phyloP scores from a whole-genome alignment of 306 rosid species.

The Rubus idaeus region DNA sequence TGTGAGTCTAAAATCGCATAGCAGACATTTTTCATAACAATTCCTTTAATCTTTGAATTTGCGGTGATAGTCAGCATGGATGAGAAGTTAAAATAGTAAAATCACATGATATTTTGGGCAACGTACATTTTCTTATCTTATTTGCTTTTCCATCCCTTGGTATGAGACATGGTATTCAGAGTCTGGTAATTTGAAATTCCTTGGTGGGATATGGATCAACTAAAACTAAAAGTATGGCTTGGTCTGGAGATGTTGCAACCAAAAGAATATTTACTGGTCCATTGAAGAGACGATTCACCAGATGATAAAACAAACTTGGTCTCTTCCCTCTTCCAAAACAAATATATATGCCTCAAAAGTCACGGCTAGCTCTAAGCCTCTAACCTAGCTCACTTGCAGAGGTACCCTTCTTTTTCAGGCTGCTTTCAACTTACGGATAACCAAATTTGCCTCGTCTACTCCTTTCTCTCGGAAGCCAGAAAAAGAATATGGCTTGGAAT shows the following conservation, averaged over 20 bases:
- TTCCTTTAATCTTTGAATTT: no score
- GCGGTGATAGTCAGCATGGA: no score
- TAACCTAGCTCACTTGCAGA: background rate
- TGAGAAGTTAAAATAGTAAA: no score
- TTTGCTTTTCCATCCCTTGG: no score
- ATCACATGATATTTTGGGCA: no score
- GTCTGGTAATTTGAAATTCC: background rate
- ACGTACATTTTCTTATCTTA: no score
- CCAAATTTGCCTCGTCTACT: background rate
- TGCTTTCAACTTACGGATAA: conserved; percentile 3
- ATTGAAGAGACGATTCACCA: conserved; percentile 39
- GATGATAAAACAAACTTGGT: background rate
- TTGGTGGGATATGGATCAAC: conserved; percentile 3
- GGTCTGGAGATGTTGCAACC: conserved; percentile 15
- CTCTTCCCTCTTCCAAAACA: background rate
- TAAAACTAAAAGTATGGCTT: conserved; percentile 7
- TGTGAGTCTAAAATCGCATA: no score
- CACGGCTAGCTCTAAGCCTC: background rate
- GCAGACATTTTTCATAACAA: no score
- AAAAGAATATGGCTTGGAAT: background rate
- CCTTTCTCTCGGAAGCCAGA: background rate
- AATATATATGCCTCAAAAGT: conserved; percentile 9
- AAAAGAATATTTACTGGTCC: conserved; percentile 29
- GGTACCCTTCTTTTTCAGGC: conserved; percentile 7
- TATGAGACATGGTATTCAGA: background rate